Conservation (phyloP, 1,139 yeast species). For the Magnusiomyces fungicola region DNA sequence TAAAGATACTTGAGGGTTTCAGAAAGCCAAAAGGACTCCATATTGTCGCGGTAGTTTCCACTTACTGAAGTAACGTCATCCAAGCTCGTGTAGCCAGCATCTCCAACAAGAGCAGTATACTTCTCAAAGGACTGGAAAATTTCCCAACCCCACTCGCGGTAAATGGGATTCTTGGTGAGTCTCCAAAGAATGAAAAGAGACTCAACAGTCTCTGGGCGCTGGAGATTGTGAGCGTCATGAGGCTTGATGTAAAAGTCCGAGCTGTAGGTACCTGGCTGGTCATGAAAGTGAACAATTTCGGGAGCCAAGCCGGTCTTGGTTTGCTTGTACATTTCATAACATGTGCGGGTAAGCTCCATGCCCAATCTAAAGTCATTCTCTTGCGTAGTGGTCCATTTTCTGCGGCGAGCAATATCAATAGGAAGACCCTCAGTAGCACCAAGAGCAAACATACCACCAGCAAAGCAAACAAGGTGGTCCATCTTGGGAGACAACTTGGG, state of each 20-base stretch:
- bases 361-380: constrained; percentile 62
- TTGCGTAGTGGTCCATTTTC: constrained; percentile 40
- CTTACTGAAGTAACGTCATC: constrained; percentile 51
- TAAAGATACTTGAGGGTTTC: constrained; percentile 88
- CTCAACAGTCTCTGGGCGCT: constrained; percentile 93
- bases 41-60: constrained; percentile 56
- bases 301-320: constrained; percentile 76
- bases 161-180: constrained; percentile 71
- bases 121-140: constrained; percentile 66
- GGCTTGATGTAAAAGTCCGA: constrained; percentile 63
- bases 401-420: constrained; percentile 43
- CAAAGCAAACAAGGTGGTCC: constrained; percentile 93
- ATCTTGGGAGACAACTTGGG: constrained; percentile 64
- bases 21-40: constrained; percentile 92
- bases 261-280: constrained; percentile 26
- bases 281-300: constrained; percentile 78
- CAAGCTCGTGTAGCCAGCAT: constrained; percentile 62
- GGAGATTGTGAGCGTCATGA: constrained; percentile 72
- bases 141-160: constrained; percentile 87
- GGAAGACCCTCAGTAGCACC: constrained; percentile 80
- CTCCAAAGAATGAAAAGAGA: constrained; percentile 75
- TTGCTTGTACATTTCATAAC: constrained; percentile 76
- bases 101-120: constrained; percentile 45
- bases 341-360: constrained; percentile 68
- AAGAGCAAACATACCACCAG: constrained; percentile 82